Evolutionary conservation across 768 basidiomycete genomes (phyloP), one percentile per base, ranked within the genome.

Genomic region (Naganishia vishniacii): DNA sequence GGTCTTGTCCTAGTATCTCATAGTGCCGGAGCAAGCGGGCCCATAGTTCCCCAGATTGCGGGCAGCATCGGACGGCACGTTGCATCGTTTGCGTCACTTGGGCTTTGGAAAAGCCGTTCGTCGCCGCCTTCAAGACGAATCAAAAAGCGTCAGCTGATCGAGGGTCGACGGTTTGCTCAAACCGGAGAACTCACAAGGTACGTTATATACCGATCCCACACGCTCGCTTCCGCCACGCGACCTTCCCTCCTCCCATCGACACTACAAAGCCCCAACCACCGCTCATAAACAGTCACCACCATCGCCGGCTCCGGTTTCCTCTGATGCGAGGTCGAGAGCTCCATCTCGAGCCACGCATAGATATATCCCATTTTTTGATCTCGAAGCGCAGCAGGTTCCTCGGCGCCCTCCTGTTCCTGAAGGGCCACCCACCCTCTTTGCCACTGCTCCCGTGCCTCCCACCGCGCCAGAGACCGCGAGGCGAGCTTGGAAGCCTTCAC

Each of bases 401-500:
- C 29, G 59, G 68, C 4, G 4, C 11, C 29, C 9, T n/a, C 40
- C 23, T 15, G n/a, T 41, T 16, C 31, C 29, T 70, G 69, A 15
- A 74, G 63, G 48, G 72, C 71, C 46, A 13, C 67, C 66, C 56
- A 74, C 37, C 23, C 69, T 69, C 58, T 77, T 77, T 89, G 90
- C 53, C 82, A 79, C 13, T 71, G 67, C 71, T 92, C 88, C 61
- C 89, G 80, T 28, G 84, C 81, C 58, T 84, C 82, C 71, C 83
- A 85, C 62, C 82, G 80, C 58, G 84, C 85, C 56, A 82, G 80
- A 1, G 85, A 84, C 46, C 81, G 81, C 8, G 82, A 79, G 16
- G 86, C 84, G 32, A 83, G 75, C 75, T 88, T 87, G 16, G 90
- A 90, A 2, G 91, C 91, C 0, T 83, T 76, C 18, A 94, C 82